Conservation (phyloP, 768 basidiomycete genomes). For the Amanita thiersii region DNA sequence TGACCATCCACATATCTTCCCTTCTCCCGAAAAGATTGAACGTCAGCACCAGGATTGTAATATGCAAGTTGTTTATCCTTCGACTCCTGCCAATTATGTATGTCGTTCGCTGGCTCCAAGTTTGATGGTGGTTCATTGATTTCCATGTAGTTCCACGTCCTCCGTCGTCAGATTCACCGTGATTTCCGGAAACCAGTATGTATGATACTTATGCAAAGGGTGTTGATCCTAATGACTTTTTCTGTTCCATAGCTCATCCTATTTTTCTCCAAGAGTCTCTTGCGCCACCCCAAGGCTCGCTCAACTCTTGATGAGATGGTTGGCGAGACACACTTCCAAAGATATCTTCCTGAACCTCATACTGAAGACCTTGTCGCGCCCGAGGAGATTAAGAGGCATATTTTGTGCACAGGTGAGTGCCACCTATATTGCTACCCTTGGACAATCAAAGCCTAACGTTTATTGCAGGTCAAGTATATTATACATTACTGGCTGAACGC, state of each 20-base stretch:
- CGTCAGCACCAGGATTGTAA: slow-evolving; percentile 99
- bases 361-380: slow-evolving; percentile 65
- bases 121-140: slow-evolving; percentile 1
- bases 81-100: slow-evolving; percentile 95
- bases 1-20: slow-evolving; percentile 91
- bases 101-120: neutral
- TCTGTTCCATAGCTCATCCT: slow-evolving; percentile 55
- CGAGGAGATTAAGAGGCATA: slow-evolving; percentile 85
- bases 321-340: slow-evolving; percentile 84
- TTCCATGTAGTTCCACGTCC: slow-evolving; percentile 79
- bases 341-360: slow-evolving; percentile 84
- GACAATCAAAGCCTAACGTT: slow-evolving; percentile 1
- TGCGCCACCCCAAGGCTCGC: slow-evolving; percentile 90
- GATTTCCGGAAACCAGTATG: slow-evolving; percentile 95
- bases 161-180: slow-evolving; percentile 93
- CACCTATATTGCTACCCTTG: neutral
- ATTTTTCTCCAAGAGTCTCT: slow-evolving; percentile 95
- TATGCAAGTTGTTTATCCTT: slow-evolving; percentile 98
- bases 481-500: slow-evolving; percentile 80
- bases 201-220: neutral
- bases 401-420: slow-evolving; percentile 76
- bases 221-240: neutral
- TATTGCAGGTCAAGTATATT: slow-evolving; percentile 85
- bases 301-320: slow-evolving; percentile 85
- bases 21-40: slow-evolving; percentile 81